Percentiles rank a stretch among this genome's conserved stretches.
These are phyloP conservation scores for Stagonosporopsis rhizophila DNA, from an alignment of 2,329 filamentous ascomycete genomes.

Conservation along the genomic window DNA sequence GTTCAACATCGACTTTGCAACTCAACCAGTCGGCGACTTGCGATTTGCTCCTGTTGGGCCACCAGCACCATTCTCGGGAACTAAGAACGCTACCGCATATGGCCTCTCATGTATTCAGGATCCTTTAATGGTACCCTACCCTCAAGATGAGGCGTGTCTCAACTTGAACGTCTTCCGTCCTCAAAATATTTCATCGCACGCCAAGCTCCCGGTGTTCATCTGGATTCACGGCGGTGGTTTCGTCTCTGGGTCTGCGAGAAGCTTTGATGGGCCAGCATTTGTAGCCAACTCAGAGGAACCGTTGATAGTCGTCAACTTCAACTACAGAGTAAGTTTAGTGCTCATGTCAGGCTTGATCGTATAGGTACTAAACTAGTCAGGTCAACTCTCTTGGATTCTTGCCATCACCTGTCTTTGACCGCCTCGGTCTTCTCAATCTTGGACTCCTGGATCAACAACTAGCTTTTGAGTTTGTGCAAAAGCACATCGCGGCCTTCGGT, in stretches of 20 bases:
- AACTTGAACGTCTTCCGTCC: conserved; percentile 39
- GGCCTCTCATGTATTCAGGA: conserved; percentile 54
- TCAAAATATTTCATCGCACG: conserved; percentile 19
- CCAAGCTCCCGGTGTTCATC: conserved; percentile 37
- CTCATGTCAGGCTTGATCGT: too few relatives aligned
- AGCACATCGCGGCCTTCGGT: conserved; percentile 51
- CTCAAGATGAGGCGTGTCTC: conserved; percentile 34
- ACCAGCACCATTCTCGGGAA: conserved; percentile 49
- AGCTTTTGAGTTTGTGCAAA: conserved; percentile 45
- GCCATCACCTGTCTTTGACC: conserved; percentile 34
- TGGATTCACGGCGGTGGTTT: conserved; percentile 42
- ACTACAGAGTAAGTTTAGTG: conserved; percentile 30
- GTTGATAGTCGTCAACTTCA: conserved; percentile 38
- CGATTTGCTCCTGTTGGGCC: conserved; percentile 51
- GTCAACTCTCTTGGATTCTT: conserved; percentile 37
- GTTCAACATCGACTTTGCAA: conserved; percentile 57
- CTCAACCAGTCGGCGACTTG: conserved; percentile 44
- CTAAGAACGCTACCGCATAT: conserved; percentile 48
- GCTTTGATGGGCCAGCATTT: conserved; percentile 37
- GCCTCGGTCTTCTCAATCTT: conserved; percentile 37
- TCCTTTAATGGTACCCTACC: conserved; percentile 41
- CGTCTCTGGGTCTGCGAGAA: conserved; percentile 31
- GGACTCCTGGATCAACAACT: conserved; percentile 33
- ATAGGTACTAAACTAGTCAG: conserved; percentile 8
- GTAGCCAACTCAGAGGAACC: conserved; percentile 33